Evolutionary conservation across 176 grass and related monocot genomes (phyloP).

Genomic region (Rhynchospora tenuis): DNA sequence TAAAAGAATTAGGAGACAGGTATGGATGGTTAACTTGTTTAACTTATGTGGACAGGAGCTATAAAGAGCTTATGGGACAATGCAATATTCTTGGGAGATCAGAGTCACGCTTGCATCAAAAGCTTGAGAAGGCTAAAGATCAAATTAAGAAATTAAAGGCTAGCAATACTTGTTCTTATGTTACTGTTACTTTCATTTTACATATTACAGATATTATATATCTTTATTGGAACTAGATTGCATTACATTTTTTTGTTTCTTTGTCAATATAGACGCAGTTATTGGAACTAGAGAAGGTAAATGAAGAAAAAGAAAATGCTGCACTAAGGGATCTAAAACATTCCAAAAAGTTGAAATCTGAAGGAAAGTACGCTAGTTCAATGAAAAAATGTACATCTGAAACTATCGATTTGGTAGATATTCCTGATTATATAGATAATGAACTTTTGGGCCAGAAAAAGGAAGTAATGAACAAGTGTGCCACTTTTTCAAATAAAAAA

Average conservation of each 20-base stretch:
- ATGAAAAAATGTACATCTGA: not conserved
- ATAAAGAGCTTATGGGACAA: conserved; percentile 84
- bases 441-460: conserved; percentile 4
- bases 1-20: not conserved
- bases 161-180: not conserved
- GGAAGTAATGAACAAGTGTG: not conserved
- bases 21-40: conserved; percentile 3
- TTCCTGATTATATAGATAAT: not conserved
- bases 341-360: conserved; percentile 66
- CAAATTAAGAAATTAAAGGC: conserved; percentile 73
- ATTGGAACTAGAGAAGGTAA: conserved; percentile 54
- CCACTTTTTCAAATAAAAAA: not conserved
- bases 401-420: conserved; percentile 23
- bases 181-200: not conserved
- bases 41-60: conserved; percentile 46
- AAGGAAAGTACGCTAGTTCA: conserved; percentile 27
- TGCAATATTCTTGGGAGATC: conserved; percentile 87
- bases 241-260: conserved; percentile 7
- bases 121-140: conserved; percentile 73
- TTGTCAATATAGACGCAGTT: conserved; percentile 41
- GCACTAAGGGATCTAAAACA: conserved; percentile 61
- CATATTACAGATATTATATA: not conserved
- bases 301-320: conserved; percentile 80
- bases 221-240: too few relatives aligned
- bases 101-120: conserved; percentile 49